Conservation (phyloP, 129 eudicot species). For the Flaveria sonorensis region DNA sequence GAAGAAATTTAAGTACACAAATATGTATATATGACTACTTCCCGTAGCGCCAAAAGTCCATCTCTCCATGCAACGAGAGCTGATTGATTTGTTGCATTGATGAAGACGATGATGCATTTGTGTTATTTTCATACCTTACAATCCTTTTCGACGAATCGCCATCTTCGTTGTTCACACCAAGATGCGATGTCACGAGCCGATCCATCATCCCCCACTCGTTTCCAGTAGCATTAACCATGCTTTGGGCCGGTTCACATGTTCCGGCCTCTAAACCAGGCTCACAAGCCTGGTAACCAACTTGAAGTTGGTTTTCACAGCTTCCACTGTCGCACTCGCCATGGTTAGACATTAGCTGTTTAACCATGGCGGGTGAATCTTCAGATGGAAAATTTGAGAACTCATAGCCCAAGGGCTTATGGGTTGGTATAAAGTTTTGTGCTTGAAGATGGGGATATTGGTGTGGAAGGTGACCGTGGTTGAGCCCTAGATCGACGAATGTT, state of each 20-base stretch:
- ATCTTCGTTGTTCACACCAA: constrained; percentile 24
- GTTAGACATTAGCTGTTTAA: constrained; percentile 61
- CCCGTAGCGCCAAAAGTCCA: constrained; percentile 80
- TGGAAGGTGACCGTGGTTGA: constrained; percentile 56
- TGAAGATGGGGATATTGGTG: constrained; percentile 39
- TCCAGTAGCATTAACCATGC: constrained; percentile 28
- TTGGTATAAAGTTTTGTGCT: constrained; percentile 49
- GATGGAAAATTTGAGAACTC: constrained; percentile 41
- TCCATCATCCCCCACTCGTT: constrained; percentile 69
- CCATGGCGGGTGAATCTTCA: constrained; percentile 40
- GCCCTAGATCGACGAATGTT: constrained; percentile 55
- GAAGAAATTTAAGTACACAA: constrained; percentile 16
- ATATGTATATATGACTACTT: constrained; percentile 43
- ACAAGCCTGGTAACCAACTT: constrained; percentile 38
- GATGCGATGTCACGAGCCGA: constrained; percentile 44
- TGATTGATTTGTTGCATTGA: constrained; percentile 63
- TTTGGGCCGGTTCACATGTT: constrained; percentile 41
- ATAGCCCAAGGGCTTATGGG: constrained; percentile 48
- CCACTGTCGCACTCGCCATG: constrained; percentile 59
- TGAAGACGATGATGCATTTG: constrained; percentile 39
- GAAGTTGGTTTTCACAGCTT: constrained; percentile 48
- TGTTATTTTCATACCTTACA: constrained; percentile 37
- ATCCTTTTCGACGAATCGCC: constrained; percentile 39
- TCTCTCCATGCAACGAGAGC: constrained; percentile 60
- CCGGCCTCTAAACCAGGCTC: constrained; percentile 48